Evolutionary conservation across 345 rosid genomes (phyloP).

Genomic region (Populus euphratica): DNA sequence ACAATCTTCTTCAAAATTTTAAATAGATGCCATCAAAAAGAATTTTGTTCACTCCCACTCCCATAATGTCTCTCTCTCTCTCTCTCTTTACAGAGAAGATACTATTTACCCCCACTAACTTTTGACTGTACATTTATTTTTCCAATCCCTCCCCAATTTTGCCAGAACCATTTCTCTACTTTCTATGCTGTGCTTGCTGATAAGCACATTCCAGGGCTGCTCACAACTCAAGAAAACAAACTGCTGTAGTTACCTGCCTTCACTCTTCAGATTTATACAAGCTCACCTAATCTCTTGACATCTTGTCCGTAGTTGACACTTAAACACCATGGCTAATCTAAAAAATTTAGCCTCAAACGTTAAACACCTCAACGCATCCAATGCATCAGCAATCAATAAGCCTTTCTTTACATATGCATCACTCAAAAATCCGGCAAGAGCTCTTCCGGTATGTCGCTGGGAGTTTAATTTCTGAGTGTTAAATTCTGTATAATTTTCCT

Average conservation of each 20-base stretch:
- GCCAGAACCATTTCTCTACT: slow-evolving; percentile 4
- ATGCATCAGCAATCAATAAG: too few relatives aligned
- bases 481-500: not conserved
- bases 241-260: not conserved
- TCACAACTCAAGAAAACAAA: not conserved
- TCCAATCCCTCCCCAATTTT: not conserved
- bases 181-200: not conserved
- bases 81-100: too few relatives aligned
- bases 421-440: too few relatives aligned
- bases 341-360: too few relatives aligned
- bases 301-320: not conserved
- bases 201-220: not conserved
- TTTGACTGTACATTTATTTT: slow-evolving; percentile 12
- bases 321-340: not conserved
- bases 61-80: not conserved
- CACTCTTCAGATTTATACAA: not conserved
- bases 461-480: not conserved
- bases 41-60: not conserved
- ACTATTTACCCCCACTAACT: not conserved
- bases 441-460: too few relatives aligned
- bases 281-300: not conserved
- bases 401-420: too few relatives aligned
- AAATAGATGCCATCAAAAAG: not conserved
- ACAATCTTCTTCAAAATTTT: slow-evolving; percentile 3
- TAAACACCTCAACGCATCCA: not conserved